These are phyloP conservation scores for Cladosporium sp. DNA, from an alignment of 2,329 filamentous ascomycete species.

Conservation along the genomic window DNA sequence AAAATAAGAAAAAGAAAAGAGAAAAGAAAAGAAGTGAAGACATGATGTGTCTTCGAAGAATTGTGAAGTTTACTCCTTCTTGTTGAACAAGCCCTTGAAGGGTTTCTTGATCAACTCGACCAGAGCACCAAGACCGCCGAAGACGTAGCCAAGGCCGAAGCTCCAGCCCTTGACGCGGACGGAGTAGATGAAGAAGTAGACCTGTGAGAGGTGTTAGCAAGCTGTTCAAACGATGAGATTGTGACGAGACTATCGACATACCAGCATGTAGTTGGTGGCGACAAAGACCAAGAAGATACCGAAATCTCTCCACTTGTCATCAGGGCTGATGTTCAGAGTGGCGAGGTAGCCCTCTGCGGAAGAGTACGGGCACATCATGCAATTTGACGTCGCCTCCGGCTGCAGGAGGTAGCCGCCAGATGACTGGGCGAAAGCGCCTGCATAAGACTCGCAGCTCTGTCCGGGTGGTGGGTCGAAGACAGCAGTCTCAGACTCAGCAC, in stretches of 20 bases:
- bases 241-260: not conserved
- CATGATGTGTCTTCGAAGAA: not conserved
- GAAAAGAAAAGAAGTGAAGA: not conserved
- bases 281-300: conserved; percentile 70
- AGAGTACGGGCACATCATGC: conserved; percentile 66
- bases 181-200: conserved; percentile 66
- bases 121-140: conserved; percentile 44
- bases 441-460: conserved; percentile 63
- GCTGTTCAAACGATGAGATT: conserved; percentile 40
- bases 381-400: conserved; percentile 52
- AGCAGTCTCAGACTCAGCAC: conserved; percentile 53
- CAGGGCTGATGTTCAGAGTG: conserved; percentile 51
- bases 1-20: not conserved
- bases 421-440: conserved; percentile 53
- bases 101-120: conserved; percentile 34
- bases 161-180: conserved; percentile 66
- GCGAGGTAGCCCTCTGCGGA: conserved; percentile 64
- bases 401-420: conserved; percentile 63
- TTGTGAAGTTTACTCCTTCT: conserved; percentile 14
- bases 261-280: conserved; percentile 63
- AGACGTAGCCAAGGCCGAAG: conserved; percentile 62
- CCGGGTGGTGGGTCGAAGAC: conserved; percentile 62
- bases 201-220: not conserved
- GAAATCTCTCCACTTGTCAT: conserved; percentile 68
- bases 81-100: conserved; percentile 23